Base-by-base conservation (phyloP, 2,329 filamentous ascomycete species). In the Penicillium sclerotigenum region DNA sequence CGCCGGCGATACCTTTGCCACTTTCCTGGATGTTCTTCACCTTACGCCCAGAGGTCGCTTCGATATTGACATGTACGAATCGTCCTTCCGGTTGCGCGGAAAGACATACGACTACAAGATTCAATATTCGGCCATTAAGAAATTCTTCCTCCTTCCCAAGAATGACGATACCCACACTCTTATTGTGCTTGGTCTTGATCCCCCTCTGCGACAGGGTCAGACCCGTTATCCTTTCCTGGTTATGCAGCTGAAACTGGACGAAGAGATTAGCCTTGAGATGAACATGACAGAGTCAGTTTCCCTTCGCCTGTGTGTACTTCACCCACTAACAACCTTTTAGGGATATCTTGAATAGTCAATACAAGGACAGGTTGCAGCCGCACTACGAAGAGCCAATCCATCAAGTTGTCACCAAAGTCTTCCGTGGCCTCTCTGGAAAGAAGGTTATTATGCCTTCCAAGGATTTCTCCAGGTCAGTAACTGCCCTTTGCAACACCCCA, bases 71-170 rank as follows among this genome's bases (percentile, higher is more conserved):
- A 96, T 99, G 89, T 99, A 99, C 83, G 94, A 97, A 75, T 88
- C 86, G 16, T 97, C 94, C 2, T 97, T 99, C 83, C 89, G 94
- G 60, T 83, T 99, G 59, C 93, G 94, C 63, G 94, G 94, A 69
- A 99, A 99, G 79, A 99, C 94, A 24, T 99, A 99, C 80, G 95
- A 99, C 79, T 99, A 99, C 85, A 99, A 99, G 83, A 97, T 99
- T 64, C 91, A 97, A 74, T 99, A 97, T 77, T 90, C 97, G 56
- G 86, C 88, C 47, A 91, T 97, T 78, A 99, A 99, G 81, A 97
- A 97, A 75, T 97, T 97, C 73, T 97, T 99, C 87, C 84, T 97
- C 29, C 85, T 99, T 6, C 94, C 94, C 46, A 99, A 99, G 79
- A 94, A 94, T n/a, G 94, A 99, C 73, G 94, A 99, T 65, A 85